Percentiles rank a stretch among this genome's conserved stretches.
Evolutionary conservation across 495 filamentous ascomycete genomes (phyloP).

Genomic region (Staphylotrichum longicolle): DNA sequence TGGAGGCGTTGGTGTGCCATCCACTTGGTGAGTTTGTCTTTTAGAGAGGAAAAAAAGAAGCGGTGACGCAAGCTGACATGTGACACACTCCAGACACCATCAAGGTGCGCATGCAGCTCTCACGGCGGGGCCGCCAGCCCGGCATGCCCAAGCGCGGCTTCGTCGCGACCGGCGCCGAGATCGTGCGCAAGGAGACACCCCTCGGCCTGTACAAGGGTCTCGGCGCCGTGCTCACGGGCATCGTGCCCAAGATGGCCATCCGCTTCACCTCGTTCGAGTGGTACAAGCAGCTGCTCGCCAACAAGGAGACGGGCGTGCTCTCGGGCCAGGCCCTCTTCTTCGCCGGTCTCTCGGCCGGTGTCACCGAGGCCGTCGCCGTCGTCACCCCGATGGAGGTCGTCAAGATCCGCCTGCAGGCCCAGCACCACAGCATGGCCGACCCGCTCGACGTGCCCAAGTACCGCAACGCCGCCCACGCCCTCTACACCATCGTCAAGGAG

Average conservation of each 20-base stretch:
- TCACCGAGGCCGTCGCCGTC: constrained; percentile 92
- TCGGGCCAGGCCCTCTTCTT: constrained; percentile 78
- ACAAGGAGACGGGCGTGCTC: constrained; percentile 60
- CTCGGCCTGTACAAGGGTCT: constrained; percentile 85
- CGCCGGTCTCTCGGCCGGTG: constrained; percentile 86
- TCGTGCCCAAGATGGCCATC: constrained; percentile 99
- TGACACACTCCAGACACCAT: constrained; percentile 65
- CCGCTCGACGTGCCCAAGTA: constrained; percentile 91
- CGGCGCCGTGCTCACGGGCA: constrained; percentile 91
- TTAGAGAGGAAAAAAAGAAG: neutral
- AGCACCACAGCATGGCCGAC: constrained; percentile 92
- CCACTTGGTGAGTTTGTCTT: constrained; percentile 69
- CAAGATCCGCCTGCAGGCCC: constrained; percentile 96
- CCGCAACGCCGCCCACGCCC: constrained; percentile 93
- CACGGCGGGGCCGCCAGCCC: constrained; percentile 74
- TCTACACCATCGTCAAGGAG: constrained; percentile 87
- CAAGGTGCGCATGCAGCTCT: constrained; percentile 99
- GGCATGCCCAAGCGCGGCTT: constrained; percentile 83
- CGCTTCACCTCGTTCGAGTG: constrained; percentile 96
- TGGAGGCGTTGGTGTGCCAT: constrained; percentile 97
- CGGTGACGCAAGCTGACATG: neutral
- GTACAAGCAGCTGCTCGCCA: constrained; percentile 81
- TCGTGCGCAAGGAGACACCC: constrained; percentile 84
- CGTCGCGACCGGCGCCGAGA: constrained; percentile 79
- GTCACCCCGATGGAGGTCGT: constrained; percentile 99